phyloP scores from a whole-genome alignment of 2,329 filamentous ascomycete genomes.

The Incumbomyces delicatus region DNA sequence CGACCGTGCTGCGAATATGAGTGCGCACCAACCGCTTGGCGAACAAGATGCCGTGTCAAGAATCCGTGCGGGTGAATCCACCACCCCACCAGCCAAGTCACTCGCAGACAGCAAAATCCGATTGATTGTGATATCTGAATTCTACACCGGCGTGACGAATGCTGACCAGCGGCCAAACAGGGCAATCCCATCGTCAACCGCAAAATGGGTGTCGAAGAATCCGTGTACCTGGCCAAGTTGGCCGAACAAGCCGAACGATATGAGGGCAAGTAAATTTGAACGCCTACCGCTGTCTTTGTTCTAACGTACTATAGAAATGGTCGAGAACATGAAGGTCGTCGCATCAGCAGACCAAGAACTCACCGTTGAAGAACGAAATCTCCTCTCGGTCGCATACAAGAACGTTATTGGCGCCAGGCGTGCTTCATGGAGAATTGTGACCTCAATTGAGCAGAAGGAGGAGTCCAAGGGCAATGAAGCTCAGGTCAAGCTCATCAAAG shows the following conservation, averaged over 20 bases:
- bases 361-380: slow-evolving; percentile 92
- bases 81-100: neutral
- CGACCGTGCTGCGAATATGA: too few relatives aligned
- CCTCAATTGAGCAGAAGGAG: slow-evolving; percentile 98
- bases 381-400: slow-evolving; percentile 97
- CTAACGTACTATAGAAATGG: slow-evolving; percentile 65
- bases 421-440: slow-evolving; percentile 97
- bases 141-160: neutral
- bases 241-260: slow-evolving; percentile 99
- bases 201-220: slow-evolving; percentile 98
- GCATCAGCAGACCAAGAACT: slow-evolving; percentile 76
- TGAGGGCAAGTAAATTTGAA: slow-evolving; percentile 63
- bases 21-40: too few relatives aligned
- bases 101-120: neutral
- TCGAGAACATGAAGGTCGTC: slow-evolving; percentile 99
- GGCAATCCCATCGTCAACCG: slow-evolving; percentile 23
- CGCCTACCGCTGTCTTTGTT: slow-evolving; percentile 14
- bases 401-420: slow-evolving; percentile 95
- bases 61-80: neutral
- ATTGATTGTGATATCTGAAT: slow-evolving; percentile 1
- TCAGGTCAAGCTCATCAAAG: slow-evolving; percentile 86
- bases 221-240: slow-evolving; percentile 98
- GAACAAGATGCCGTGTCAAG: neutral
- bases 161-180: slow-evolving; percentile 1
- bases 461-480: slow-evolving; percentile 95